A percentile compares a stretch with the other conserved stretches of the same genome.
Conservation (phyloP, 257 asterid genomes). For the Solanum etuberosum region DNA sequence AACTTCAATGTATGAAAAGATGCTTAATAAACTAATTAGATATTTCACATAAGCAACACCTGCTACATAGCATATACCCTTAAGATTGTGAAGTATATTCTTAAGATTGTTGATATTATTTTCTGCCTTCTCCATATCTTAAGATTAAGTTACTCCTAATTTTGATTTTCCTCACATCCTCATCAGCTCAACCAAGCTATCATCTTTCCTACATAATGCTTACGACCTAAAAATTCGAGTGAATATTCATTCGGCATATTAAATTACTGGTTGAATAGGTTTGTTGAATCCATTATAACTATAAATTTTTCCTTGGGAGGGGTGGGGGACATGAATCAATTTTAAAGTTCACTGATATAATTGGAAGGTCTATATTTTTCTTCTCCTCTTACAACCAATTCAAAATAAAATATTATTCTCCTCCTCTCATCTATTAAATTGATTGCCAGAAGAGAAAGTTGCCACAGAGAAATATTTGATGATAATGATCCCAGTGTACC, state of each 20-base stretch:
- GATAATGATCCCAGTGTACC: background rate
- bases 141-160: background rate
- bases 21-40: background rate
- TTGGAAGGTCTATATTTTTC: background rate
- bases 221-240: background rate
- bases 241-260: background rate
- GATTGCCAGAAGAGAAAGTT: background rate
- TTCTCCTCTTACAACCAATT: background rate
- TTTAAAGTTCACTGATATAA: background rate
- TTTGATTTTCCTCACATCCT: background rate
- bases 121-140: background rate
- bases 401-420: background rate
- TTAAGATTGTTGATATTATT: background rate
- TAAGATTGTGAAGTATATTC: background rate
- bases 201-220: background rate
- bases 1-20: background rate
- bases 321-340: background rate
- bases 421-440: background rate
- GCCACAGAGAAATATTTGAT: background rate
- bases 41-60: background rate
- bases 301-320: background rate
- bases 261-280: background rate
- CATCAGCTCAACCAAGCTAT: background rate
- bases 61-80: background rate
- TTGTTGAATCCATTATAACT: background rate